These are phyloP conservation scores for Globisporangium spinosum DNA, from an alignment of 352 stramenopile genomes.

Conservation along the genomic window DNA sequence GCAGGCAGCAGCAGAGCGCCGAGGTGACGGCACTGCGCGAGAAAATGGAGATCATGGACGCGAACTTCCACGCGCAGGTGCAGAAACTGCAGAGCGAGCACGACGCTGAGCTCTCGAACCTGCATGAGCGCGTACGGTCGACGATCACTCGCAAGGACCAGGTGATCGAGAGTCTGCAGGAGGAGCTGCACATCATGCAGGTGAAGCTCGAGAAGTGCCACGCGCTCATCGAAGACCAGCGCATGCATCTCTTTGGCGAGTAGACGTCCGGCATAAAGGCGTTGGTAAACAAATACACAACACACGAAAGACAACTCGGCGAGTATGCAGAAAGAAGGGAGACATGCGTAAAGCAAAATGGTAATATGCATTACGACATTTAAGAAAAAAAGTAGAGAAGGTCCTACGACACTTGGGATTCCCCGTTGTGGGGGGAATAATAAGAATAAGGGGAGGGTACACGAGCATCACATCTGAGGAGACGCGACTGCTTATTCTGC, in stretches of 20 bases:
- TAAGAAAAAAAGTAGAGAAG: slow-evolving; percentile 13
- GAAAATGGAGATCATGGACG: slow-evolving; percentile 36
- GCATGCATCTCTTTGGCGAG: slow-evolving; percentile 59
- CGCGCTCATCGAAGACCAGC: slow-evolving; percentile 71
- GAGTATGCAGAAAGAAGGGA: not conserved
- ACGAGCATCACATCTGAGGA: not conserved
- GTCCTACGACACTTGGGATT: slow-evolving; percentile 30
- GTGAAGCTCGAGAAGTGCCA: slow-evolving; percentile 74
- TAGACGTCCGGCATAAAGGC: slow-evolving; percentile 8
- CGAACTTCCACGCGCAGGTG: slow-evolving; percentile 36
- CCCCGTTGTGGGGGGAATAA: slow-evolving; percentile 34
- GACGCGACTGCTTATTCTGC: slow-evolving; percentile 15
- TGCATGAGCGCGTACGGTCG: slow-evolving; percentile 68
- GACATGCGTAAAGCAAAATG: slow-evolving; percentile 5
- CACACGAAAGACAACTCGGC: no score
- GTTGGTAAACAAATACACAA: not conserved
- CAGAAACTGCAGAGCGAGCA: slow-evolving; percentile 46
- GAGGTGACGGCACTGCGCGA: slow-evolving; percentile 47
- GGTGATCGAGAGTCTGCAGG: slow-evolving; percentile 55
- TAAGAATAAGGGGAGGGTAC: slow-evolving; percentile 47
- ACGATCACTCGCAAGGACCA: slow-evolving; percentile 71
- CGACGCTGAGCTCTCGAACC: slow-evolving; percentile 47
- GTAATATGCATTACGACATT: slow-evolving; percentile 7
- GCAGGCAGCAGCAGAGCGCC: slow-evolving; percentile 37
- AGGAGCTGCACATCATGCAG: slow-evolving; percentile 67